Evolutionary conservation across 345 rosid genomes (phyloP), one percentile per base, ranked within the genome.

Genomic region (Aegle marmelos): DNA sequence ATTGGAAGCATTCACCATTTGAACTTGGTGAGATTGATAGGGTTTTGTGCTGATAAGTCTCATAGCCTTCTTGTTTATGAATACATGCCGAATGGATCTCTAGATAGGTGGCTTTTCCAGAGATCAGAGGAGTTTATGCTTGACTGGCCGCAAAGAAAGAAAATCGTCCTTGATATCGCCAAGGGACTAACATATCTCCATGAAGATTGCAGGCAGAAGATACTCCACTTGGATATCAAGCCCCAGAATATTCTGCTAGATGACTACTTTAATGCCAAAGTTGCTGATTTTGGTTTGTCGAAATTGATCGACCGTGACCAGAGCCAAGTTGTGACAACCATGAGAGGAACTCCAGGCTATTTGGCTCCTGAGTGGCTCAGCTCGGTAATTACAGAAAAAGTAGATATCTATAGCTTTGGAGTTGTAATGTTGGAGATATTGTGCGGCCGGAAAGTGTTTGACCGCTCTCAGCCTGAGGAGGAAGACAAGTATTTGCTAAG

Each of bases 351-450:
- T 41, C 81, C 84, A 11, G 76, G 81, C 48, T 81, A 81, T 16
- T 65, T 67, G 68, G 81, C 81, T 54, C 68, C 76, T 1, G 79
- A 73, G 58, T 78, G 81, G 79, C 68, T 81, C 2, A 72, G 69
- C 0, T 39, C 69, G 30, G 60, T 45, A 25, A 81, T 75, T 36
- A 82, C 84, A 9, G 77, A 78, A 56, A 80, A 85, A 65, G 88
- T 65, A 9, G 88, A 85, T 69, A 79, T 77, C 4, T 85, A 85
- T 8, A 78, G 84, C 74, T 85, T 85, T 72, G 82, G 86, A 3
- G 78, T 80, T 28, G 84, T 85, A 16, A 41, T 82, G 19, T 33
- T 82, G 61, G 82, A 80, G 75, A 68, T 85, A 34, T 30, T 71
- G 37, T 80, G 86, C 9, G 75, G 84, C 8, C 71, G 72, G 27